phyloP scores from a whole-genome alignment of 2,329 filamentous ascomycete genomes.

The Cladobotryum protrusum region DNA sequence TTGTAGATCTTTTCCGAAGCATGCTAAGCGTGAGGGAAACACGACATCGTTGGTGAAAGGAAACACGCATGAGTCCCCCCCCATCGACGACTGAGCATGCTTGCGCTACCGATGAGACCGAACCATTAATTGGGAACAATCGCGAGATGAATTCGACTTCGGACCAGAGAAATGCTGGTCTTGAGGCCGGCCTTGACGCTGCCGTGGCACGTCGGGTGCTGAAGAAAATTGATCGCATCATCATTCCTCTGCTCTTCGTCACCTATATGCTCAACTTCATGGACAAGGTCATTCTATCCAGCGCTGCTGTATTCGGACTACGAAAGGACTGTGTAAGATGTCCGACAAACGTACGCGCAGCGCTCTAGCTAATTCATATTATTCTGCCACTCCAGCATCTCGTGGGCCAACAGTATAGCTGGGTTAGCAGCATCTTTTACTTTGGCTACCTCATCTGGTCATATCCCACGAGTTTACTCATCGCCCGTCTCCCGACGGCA shows the following conservation, averaged over 20 bases:
- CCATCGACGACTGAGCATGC: constrained; percentile 1
- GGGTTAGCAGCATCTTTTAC: constrained; percentile 47
- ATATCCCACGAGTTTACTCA: constrained; percentile 41
- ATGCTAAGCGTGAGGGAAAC: constrained; percentile 9
- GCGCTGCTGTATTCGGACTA: constrained; percentile 51
- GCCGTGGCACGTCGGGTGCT: constrained; percentile 35
- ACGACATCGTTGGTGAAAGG: not conserved
- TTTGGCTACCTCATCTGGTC: constrained; percentile 43
- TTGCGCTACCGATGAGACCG: not conserved
- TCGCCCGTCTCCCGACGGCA: constrained; percentile 40
- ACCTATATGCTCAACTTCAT: constrained; percentile 56
- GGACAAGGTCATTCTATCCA: constrained; percentile 52
- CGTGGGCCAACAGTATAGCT: constrained; percentile 50
- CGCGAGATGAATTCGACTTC: constrained; percentile 7
- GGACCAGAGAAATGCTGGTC: not conserved
- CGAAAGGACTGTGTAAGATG: constrained; percentile 35
- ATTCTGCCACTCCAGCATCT: constrained; percentile 16
- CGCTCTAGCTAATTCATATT: constrained; percentile 7
- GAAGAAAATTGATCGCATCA: constrained; percentile 47
- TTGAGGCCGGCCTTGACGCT: constrained; percentile 12
- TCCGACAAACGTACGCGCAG: no score
- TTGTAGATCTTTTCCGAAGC: not conserved
- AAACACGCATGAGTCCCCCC: not conserved
- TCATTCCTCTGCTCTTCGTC: constrained; percentile 50
- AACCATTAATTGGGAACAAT: constrained; percentile 2